Evolutionary conservation across 345 rosid species (phyloP).

Genomic region (Orychophragmus violaceus): DNA sequence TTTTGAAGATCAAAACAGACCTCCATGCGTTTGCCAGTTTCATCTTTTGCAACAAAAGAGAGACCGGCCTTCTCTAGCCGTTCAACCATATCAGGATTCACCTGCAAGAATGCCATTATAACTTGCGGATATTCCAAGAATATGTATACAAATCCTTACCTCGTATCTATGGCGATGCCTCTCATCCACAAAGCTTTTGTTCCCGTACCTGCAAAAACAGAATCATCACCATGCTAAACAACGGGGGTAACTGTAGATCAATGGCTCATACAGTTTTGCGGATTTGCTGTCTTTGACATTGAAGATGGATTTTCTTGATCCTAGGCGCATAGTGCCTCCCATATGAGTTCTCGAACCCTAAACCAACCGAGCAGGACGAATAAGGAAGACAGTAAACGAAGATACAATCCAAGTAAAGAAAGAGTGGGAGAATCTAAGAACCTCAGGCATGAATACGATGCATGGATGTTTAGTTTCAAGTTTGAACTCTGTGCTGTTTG

Average conservation of each 20-base stretch:
- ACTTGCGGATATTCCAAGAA: not conserved
- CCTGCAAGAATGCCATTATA: slow-evolving; percentile 39
- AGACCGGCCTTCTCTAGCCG: slow-evolving; percentile 72
- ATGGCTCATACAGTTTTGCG: slow-evolving; percentile 61
- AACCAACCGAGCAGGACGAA: not conserved
- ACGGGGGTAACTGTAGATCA: too few species aligned
- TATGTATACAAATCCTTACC: slow-evolving; percentile 35
- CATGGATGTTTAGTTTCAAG: slow-evolving; percentile 64
- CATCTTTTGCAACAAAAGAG: slow-evolving; percentile 86
- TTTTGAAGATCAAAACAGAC: slow-evolving; percentile 27
- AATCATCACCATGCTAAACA: not conserved
- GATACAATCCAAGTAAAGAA: not conserved
- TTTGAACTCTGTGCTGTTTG: slow-evolving; percentile 89
- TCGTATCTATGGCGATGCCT: slow-evolving; percentile 98
- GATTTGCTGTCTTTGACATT: slow-evolving; percentile 58
- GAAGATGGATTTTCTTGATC: slow-evolving; percentile 79
- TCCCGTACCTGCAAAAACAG: slow-evolving; percentile 51
- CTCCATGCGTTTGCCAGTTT: slow-evolving; percentile 90
- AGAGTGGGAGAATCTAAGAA: not conserved
- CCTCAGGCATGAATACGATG: slow-evolving; percentile 96
- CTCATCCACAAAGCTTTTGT: slow-evolving; percentile 60
- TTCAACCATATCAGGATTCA: slow-evolving; percentile 80
- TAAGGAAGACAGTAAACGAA: not conserved
- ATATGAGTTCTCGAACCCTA: slow-evolving; percentile 92
- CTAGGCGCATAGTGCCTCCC: slow-evolving; percentile 98